Evolutionary conservation across 768 basidiomycete species (phyloP).

Genomic region (Kondoa malvinella): DNA sequence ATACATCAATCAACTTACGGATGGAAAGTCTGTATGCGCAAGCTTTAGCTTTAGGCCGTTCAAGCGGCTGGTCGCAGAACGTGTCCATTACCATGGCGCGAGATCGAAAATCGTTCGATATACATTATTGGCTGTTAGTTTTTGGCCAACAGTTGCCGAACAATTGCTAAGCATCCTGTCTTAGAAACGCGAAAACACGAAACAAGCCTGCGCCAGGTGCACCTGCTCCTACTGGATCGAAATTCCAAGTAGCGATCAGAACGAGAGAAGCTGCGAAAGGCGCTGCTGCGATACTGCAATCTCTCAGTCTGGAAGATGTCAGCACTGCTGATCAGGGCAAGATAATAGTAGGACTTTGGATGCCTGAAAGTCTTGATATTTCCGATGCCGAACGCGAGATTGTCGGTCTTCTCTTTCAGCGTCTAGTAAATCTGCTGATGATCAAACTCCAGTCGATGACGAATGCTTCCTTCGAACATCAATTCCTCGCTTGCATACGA

Average conservation of each 20-base stretch:
- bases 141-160: not conserved
- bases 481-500: not conserved
- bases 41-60: not conserved
- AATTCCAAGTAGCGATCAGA: not conserved
- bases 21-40: slow-evolving; percentile 1
- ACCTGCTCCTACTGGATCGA: not conserved
- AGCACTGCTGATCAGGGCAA: not conserved
- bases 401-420: not conserved
- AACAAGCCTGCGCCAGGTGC: not conserved
- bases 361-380: not conserved
- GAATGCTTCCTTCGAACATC: not conserved
- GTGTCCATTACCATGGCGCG: slow-evolving; percentile 52
- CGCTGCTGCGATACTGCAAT: not conserved
- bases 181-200: not conserved
- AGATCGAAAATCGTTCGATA: slow-evolving; percentile 49
- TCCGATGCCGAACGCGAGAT: not conserved
- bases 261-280: not conserved
- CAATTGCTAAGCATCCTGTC: not conserved
- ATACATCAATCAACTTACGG: slow-evolving; percentile 12
- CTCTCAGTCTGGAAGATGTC: not conserved
- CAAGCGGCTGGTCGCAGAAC: slow-evolving; percentile 22
- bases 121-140: slow-evolving; percentile 68
- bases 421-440: not conserved
- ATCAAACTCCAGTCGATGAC: not conserved
- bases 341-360: not conserved